Conservation (phyloP, 176 grass and related monocot genomes). For the Cymbopogon citratus region DNA sequence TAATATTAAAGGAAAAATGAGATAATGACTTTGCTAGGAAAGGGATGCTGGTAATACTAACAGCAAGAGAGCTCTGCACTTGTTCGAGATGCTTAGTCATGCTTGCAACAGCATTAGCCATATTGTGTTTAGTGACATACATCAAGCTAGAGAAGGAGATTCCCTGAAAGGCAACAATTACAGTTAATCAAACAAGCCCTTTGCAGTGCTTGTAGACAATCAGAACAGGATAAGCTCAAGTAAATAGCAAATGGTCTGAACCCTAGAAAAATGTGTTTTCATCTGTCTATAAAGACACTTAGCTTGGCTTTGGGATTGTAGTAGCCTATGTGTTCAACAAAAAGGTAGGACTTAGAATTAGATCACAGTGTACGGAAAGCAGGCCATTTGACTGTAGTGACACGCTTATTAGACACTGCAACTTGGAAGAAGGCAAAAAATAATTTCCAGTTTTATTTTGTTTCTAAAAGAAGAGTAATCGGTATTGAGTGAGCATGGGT, state of each 20-base stretch:
- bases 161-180: constrained; percentile 37
- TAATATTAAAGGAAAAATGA: not conserved
- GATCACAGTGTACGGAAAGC: not conserved
- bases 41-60: constrained; percentile 33
- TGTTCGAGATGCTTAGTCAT: constrained; percentile 84
- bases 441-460: too few species aligned
- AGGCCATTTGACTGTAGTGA: not conserved
- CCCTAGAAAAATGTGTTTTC: not conserved
- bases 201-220: not conserved
- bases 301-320: not conserved
- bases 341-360: not conserved
- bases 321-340: not conserved
- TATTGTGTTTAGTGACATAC: constrained; percentile 79
- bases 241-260: not conserved
- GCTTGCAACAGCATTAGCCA: constrained; percentile 67
- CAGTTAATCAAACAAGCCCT: not conserved
- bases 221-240: not conserved
- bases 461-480: too few species aligned
- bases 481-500: not conserved
- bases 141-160: constrained; percentile 70
- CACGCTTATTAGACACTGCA: not conserved
- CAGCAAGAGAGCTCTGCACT: constrained; percentile 73
- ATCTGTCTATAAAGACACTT: not conserved
- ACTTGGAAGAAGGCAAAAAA: not conserved
- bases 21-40: not conserved